These are phyloP conservation scores for Alternaria brassicae DNA, from an alignment of 2,329 filamentous ascomycete species.

Conservation along the genomic window DNA sequence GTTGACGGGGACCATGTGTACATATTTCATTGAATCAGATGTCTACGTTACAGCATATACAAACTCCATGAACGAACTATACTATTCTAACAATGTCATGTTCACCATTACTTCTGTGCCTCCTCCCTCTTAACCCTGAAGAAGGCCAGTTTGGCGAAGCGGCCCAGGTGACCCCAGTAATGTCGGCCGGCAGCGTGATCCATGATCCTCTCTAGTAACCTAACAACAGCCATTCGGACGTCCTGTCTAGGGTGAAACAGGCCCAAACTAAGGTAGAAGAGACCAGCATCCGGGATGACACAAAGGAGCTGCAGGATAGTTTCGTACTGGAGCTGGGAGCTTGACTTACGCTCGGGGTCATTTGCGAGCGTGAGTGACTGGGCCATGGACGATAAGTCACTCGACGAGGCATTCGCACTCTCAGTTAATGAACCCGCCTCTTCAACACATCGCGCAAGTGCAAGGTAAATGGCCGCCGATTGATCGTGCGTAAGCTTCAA, in stretches of 20 bases:
- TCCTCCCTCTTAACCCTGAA: constrained; percentile 75
- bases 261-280: constrained; percentile 90
- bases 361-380: constrained; percentile 36
- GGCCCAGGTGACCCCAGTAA: constrained; percentile 86
- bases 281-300: constrained; percentile 82
- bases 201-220: constrained; percentile 80
- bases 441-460: constrained; percentile 76
- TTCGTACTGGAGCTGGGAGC: constrained; percentile 47
- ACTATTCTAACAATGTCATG: not conserved
- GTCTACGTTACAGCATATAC: not conserved
- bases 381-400: constrained; percentile 27
- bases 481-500: constrained; percentile 78
- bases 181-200: constrained; percentile 90
- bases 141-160: constrained; percentile 88
- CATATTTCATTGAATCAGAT: constrained; percentile 2
- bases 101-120: constrained; percentile 8
- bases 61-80: not conserved
- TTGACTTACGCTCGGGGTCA: constrained; percentile 31
- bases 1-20: not conserved
- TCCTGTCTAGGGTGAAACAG: constrained; percentile 88
- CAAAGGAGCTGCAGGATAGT: constrained; percentile 69
- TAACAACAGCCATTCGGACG: constrained; percentile 78
- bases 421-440: constrained; percentile 38
- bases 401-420: constrained; percentile 26
- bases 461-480: constrained; percentile 83